Evolutionary conservation across 257 asterid genomes (phyloP), one percentile per base, ranked within the genome.

Genomic region (Jasminum sambac): DNA sequence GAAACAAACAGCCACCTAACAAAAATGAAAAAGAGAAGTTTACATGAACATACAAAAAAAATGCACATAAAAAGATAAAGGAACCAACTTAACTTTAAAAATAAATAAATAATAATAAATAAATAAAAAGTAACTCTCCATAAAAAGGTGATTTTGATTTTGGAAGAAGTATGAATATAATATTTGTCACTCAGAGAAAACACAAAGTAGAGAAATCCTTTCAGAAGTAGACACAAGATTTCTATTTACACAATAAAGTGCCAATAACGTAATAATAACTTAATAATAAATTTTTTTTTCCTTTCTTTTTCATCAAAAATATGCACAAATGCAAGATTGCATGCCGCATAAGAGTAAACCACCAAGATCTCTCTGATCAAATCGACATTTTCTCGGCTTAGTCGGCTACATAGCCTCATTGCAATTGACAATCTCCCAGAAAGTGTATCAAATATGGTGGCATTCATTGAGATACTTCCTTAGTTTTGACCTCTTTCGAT

Each of bases 401-500:
- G 63, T 38, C 26, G 11, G 36, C 30, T 58, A 64, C 72, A 58
- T 52, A 42, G 34, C 75, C 69, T 17, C 59, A 42, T 17, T 69
- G 60, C 55, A 58, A 69, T 61, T 25, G 50, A 40, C 25, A 58
- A 73, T 37, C 62, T 48, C 8, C 30, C 21, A 2, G 8, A 55
- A 17, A 5, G 2, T 55, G n/a, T 21, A 21, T 23, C 71, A 44
- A 41, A 70, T 63, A 73, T 65, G 74, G 73, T 55, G 11, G 10
- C 55, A 19, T 19, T 55, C 34, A 24, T 74, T 68, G 70, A 64
- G 80, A 76, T 71, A 46, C 81, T 36, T 64, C 78, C 61, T 64
- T 81, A 4, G 71, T 24, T 58, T 76, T 70, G 41, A 70, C 79
- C 75, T 69, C 84, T 58, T 79, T 83, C 13, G 67, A 78, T 75